These are phyloP conservation scores for Chalara sp. DNA, from an alignment of 2,329 filamentous ascomycete species.

Conservation along the genomic window DNA sequence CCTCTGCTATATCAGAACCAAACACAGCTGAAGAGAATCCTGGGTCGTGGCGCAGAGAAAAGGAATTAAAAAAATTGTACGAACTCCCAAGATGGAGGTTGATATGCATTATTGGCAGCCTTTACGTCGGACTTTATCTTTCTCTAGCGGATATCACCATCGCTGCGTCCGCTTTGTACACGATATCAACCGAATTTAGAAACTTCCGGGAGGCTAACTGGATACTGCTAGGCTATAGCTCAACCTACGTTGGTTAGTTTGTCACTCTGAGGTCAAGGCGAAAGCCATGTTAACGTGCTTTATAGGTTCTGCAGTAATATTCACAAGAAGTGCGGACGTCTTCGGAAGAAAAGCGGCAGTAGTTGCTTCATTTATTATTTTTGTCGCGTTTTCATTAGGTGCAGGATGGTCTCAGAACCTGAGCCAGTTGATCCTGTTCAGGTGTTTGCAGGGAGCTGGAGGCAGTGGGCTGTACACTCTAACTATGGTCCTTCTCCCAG, in stretches of 20 bases:
- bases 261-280: not conserved
- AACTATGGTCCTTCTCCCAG: slow-evolving; percentile 40
- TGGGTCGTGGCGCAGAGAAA: too few species aligned
- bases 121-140: not conserved
- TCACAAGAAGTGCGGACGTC: slow-evolving; percentile 3
- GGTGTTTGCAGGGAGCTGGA: slow-evolving; percentile 34
- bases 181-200: not conserved
- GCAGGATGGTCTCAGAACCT: slow-evolving; percentile 2
- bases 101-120: too few species aligned
- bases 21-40: too few species aligned
- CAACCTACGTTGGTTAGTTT: not conserved
- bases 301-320: slow-evolving; percentile 3
- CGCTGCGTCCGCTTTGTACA: not conserved
- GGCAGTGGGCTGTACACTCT: slow-evolving; percentile 38
- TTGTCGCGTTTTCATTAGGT: slow-evolving; percentile 5
- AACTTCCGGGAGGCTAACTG: not conserved
- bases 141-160: not conserved
- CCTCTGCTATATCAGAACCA: too few species aligned
- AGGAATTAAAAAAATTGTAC: too few species aligned
- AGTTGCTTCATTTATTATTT: not conserved
- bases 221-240: not conserved
- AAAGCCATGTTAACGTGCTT: not conserved
- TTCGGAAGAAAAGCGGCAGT: slow-evolving; percentile 3
- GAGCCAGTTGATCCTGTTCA: slow-evolving; percentile 4
- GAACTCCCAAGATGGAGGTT: too few species aligned